phyloP scores from a whole-genome alignment of 306 rosid genomes.

The Prunus armeniaca region DNA sequence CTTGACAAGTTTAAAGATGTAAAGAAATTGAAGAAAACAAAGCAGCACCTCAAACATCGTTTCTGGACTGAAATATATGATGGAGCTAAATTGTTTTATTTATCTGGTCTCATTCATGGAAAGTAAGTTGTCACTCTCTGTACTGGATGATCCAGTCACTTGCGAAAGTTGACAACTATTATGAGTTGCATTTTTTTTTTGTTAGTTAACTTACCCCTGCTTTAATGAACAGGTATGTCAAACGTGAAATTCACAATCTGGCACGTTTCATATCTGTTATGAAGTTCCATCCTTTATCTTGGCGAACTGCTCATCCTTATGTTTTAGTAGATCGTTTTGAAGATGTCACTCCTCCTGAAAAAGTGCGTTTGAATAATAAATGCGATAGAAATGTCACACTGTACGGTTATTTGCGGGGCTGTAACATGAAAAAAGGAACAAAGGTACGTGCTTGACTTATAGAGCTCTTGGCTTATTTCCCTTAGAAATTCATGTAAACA shows the following conservation, averaged over 20 bases:
- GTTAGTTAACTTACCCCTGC: neutral
- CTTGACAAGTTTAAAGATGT: constrained; percentile 83
- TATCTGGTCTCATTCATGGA: constrained; percentile 86
- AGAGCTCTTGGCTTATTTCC: neutral
- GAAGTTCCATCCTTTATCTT: constrained; percentile 92
- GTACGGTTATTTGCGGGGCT: constrained; percentile 91
- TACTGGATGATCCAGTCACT: neutral
- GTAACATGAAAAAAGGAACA: constrained; percentile 77
- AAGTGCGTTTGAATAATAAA: constrained; percentile 59
- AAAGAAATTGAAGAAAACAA: constrained; percentile 77
- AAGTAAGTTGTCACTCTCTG: constrained; percentile 55
- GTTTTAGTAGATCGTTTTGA: constrained; percentile 90
- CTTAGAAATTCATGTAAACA: neutral
- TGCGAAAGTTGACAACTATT: neutral
- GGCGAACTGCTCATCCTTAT: constrained; percentile 89
- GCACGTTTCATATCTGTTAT: constrained; percentile 89
- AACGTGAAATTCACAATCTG: constrained; percentile 90
- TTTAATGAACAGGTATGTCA: constrained; percentile 57
- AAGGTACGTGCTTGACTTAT: constrained; percentile 49
- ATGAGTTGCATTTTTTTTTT: neutral
- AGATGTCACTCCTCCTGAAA: constrained; percentile 87
- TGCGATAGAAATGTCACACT: constrained; percentile 84
- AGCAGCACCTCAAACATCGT: constrained; percentile 85
- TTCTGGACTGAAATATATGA: constrained; percentile 92
- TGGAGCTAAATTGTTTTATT: constrained; percentile 90